A percentile compares a stretch with the other conserved stretches of the same genome.
Conservation (phyloP, 192 early-diverging fungal species). For the Coemansia sp. region DNA sequence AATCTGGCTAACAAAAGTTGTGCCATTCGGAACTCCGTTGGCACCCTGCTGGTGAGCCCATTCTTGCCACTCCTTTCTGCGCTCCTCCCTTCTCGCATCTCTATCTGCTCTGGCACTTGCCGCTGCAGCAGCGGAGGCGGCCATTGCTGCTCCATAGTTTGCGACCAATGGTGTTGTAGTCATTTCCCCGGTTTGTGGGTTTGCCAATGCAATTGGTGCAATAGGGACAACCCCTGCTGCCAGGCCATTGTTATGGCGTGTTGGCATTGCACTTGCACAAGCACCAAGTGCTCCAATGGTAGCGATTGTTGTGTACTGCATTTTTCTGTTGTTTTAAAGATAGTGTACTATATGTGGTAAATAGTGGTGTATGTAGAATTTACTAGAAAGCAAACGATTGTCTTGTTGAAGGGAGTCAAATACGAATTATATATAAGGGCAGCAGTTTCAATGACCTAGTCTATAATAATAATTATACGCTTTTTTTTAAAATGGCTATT, state of each 20-base stretch:
- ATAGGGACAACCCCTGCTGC: constrained; percentile 5
- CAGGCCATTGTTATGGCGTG: constrained; percentile 14
- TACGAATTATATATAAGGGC: too few species aligned
- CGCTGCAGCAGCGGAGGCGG: background rate
- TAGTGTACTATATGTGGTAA: background rate
- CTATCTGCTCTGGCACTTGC: constrained; percentile 21
- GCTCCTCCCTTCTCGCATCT: constrained; percentile 44
- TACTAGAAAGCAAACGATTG: background rate
- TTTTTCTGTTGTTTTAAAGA: constrained; percentile 10
- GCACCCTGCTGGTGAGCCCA: constrained; percentile 42
- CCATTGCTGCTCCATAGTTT: background rate
- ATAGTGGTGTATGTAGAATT: background rate
- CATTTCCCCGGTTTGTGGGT: constrained; percentile 5
- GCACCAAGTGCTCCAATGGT: constrained; percentile 17
- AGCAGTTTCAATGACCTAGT: too few species aligned
- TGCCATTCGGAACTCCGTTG: constrained; percentile 44
- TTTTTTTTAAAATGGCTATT: too few species aligned
- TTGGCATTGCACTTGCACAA: constrained; percentile 28
- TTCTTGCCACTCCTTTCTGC: constrained; percentile 47
- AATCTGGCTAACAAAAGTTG: constrained; percentile 43
- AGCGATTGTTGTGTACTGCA: constrained; percentile 26
- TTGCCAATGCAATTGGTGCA: constrained; percentile 25
- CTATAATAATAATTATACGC: too few species aligned
- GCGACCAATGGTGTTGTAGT: background rate
- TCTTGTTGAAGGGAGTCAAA: background rate